Percentiles rank a stretch among this genome's conserved stretches.
phyloP scores from a whole-genome alignment of 202 grass and related monocot species.

The Schoenoplectus tabernaemontani region DNA sequence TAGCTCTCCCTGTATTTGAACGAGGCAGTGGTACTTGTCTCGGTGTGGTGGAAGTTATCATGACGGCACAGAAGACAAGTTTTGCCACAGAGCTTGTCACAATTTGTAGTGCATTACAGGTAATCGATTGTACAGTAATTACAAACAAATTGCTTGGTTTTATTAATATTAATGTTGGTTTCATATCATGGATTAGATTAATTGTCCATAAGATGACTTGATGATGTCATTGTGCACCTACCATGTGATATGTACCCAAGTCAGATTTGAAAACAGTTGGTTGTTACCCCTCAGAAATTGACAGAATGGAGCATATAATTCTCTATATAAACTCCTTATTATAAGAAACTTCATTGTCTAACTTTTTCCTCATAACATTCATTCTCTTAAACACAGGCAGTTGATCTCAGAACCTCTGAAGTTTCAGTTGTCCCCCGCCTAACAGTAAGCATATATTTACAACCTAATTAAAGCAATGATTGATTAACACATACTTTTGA shows the following conservation, averaged over 20 bases:
- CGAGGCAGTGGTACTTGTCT: conserved; percentile 45
- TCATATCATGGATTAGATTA: not conserved
- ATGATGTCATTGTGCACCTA: not conserved
- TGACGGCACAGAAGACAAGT: conserved; percentile 74
- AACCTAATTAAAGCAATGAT: conserved; percentile 21
- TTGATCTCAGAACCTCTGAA: conserved; percentile 76
- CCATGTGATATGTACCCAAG: not conserved
- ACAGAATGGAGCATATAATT: not conserved
- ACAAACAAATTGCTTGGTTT: conserved; percentile 29
- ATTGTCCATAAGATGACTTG: not conserved
- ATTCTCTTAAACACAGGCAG: conserved; percentile 54
- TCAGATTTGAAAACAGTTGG: not conserved
- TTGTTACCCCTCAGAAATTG: not conserved
- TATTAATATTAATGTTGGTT: not conserved
- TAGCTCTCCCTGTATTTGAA: conserved; percentile 86
- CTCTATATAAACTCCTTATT: not conserved
- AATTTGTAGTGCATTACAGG: conserved; percentile 91
- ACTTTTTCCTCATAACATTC: conserved; percentile 9
- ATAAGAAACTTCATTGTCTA: not conserved
- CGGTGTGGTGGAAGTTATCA: conserved; percentile 84
- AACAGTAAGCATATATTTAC: conserved; percentile 40
- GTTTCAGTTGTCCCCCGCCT: conserved; percentile 45
- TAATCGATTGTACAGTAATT: conserved; percentile 16
- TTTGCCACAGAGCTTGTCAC: conserved; percentile 73
- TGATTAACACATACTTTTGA: conserved; percentile 23